Base-by-base conservation (phyloP, 2,329 filamentous ascomycete genomes). In the Raffaelea albimanens region DNA sequence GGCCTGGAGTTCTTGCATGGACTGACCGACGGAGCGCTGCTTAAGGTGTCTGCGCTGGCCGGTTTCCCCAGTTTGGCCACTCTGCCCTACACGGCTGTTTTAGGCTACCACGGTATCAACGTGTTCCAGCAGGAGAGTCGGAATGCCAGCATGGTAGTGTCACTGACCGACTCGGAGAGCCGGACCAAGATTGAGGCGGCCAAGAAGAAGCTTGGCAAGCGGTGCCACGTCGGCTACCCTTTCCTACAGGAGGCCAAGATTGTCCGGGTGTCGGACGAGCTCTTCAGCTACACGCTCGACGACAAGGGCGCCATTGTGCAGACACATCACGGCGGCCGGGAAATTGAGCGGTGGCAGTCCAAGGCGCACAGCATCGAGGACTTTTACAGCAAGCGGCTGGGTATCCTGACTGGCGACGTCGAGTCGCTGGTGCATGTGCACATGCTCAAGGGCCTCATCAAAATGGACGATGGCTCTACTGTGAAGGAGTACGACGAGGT, bases 51-150 rank as follows among this genome's bases (percentile, higher is more conserved):
- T 47, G 89, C 93, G n/a, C 68, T 97, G 52, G 91, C 93, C 49
- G 93, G 93, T 4, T 98, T 98, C 63, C 93, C 93, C 5, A 93
- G 85, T 54, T 67, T 98, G 58, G 86, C 90, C 54, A 93, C 86
- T 2, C 68, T 98, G 38, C 85, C 88, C 0, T 90, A 93, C 63
- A 82, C 81, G 51, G 93, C 87, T 2, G 76, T 80, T 48, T 72
- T 97, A 43, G 87, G 83, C 9, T 95, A 89, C 63, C 87, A 95
- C 55, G 89, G 89, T 2, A 87, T 98, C 52, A 93, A 83, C 53
- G 88, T 98, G 31, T 98, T 98, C 70, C 89, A 95, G 61, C 82
- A 91, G 57, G 93, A 97, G 56, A 96, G 90, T 62, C 83, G 88
- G 44, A 97, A 97, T 60, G 90, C 96, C 64, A 98, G 91, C 64